Percentiles rank a stretch among this genome's conserved stretches.
These are phyloP conservation scores for Diaporthe vexans DNA, from an alignment of 2,329 filamentous ascomycete genomes.

Conservation along the genomic window DNA sequence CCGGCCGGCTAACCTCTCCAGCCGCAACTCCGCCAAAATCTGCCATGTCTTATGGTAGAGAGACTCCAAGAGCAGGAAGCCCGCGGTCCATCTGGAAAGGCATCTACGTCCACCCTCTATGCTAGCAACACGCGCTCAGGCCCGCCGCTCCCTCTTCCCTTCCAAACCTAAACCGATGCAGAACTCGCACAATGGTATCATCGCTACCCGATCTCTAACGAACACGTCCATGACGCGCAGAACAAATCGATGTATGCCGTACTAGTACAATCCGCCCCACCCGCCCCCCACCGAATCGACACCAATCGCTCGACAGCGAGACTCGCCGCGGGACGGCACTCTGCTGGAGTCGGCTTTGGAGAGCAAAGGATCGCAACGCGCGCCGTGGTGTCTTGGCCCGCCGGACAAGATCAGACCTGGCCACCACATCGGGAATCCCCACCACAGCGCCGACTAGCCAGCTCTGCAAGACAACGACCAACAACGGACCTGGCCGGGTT, in stretches of 20 bases:
- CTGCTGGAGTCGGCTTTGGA: background rate
- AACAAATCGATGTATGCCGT: slow-evolving; percentile 31
- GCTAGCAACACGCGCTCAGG: slow-evolving; percentile 30
- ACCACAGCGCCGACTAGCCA: slow-evolving; percentile 1
- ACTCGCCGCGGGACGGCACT: slow-evolving; percentile 2
- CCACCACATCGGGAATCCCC: background rate
- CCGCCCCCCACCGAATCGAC: background rate
- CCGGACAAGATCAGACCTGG: slow-evolving; percentile 5
- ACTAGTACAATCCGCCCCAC: slow-evolving; percentile 37
- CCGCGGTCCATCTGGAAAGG: slow-evolving; percentile 27
- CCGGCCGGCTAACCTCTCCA: slow-evolving; percentile 27
- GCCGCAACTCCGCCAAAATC: slow-evolving; percentile 27
- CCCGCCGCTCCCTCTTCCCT: slow-evolving; percentile 17
- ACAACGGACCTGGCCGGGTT: background rate
- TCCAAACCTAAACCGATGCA: slow-evolving; percentile 34
- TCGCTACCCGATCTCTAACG: slow-evolving; percentile 42
- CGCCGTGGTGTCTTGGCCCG: background rate
- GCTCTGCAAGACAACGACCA: background rate
- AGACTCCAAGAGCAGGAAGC: slow-evolving; percentile 13
- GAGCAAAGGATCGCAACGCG: background rate
- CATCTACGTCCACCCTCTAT: slow-evolving; percentile 36
- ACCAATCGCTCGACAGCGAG: background rate
- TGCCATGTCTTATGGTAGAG: slow-evolving; percentile 13
- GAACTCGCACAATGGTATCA: slow-evolving; percentile 45
- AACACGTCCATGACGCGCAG: slow-evolving; percentile 29